These are phyloP conservation scores for Kazachstania sp. DNA, from an alignment of 1,139 yeast genomes.

Conservation along the genomic window DNA sequence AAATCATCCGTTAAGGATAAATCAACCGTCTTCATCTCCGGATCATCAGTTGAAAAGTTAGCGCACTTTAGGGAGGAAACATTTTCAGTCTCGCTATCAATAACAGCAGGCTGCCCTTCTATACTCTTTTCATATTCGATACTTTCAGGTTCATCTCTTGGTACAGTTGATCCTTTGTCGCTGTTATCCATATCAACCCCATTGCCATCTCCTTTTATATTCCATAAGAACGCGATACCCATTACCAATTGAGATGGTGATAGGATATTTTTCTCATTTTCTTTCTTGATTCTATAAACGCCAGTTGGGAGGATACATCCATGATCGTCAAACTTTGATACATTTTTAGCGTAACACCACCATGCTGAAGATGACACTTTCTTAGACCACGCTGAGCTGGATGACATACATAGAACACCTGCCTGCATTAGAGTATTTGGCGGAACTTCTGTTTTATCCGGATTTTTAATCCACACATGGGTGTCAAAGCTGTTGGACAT, in stretches of 20 bases:
- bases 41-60: neutral
- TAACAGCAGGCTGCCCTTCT: neutral
- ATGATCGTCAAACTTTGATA: constrained; percentile 54
- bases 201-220: constrained; percentile 35
- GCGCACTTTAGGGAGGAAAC: neutral
- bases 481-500: constrained; percentile 71
- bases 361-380: constrained; percentile 77
- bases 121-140: neutral
- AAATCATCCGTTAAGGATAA: neutral
- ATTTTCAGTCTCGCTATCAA: neutral
- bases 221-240: constrained; percentile 83
- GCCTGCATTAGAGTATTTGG: constrained; percentile 88
- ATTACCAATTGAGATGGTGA: constrained; percentile 81
- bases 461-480: constrained; percentile 75
- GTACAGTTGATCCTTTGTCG: neutral
- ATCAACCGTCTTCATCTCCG: neutral
- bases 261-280: constrained; percentile 47
- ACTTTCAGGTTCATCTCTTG: neutral
- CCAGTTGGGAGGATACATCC: constrained; percentile 64
- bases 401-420: constrained; percentile 72
- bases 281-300: constrained; percentile 46
- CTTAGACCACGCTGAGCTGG: constrained; percentile 84
- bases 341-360: constrained; percentile 60
- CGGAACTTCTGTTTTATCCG: constrained; percentile 43
- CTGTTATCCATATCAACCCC: constrained; percentile 11